Conservation (phyloP, 2,329 filamentous ascomycete species). For the Trichoderma arundinaceum region DNA sequence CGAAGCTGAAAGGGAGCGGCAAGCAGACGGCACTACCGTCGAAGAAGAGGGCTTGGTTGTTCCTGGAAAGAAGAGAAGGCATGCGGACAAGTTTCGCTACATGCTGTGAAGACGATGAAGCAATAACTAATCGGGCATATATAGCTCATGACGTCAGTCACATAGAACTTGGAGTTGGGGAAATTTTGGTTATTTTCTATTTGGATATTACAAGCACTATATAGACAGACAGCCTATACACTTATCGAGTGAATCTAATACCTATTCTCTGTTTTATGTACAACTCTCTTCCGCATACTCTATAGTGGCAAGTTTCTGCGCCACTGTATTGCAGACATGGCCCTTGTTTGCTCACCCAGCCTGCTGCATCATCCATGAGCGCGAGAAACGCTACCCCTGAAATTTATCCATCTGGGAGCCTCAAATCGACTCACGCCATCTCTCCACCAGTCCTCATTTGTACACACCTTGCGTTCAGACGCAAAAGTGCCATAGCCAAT, state of each 20-base stretch:
- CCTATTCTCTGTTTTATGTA: background rate
- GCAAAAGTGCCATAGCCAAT: conserved; percentile 38
- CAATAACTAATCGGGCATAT: background rate
- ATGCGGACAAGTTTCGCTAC: conserved; percentile 49
- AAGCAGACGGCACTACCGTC: conserved; percentile 36
- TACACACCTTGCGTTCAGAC: conserved; percentile 36
- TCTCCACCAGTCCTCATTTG: conserved; percentile 45
- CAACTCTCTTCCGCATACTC: background rate
- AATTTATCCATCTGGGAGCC: conserved; percentile 44
- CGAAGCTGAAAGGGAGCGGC: conserved; percentile 40
- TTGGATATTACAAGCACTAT: background rate
- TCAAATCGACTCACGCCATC: conserved; percentile 44
- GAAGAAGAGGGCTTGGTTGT: conserved; percentile 52
- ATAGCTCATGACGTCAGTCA: too few species aligned
- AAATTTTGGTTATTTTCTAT: background rate
- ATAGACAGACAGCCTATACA: conserved; percentile 16
- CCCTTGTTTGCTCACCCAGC: background rate
- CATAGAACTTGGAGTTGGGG: conserved; percentile 24
- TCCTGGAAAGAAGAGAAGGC: conserved; percentile 36
- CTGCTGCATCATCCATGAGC: conserved; percentile 3
- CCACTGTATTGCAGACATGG: background rate
- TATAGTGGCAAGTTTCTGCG: background rate
- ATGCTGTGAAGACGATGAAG: conserved; percentile 48
- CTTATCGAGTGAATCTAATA: conserved; percentile 19
- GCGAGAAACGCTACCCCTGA: conserved; percentile 25